phyloP scores from a whole-genome alignment of 805 yeast genomes.

The Cyberlindnera euphorbiae region DNA sequence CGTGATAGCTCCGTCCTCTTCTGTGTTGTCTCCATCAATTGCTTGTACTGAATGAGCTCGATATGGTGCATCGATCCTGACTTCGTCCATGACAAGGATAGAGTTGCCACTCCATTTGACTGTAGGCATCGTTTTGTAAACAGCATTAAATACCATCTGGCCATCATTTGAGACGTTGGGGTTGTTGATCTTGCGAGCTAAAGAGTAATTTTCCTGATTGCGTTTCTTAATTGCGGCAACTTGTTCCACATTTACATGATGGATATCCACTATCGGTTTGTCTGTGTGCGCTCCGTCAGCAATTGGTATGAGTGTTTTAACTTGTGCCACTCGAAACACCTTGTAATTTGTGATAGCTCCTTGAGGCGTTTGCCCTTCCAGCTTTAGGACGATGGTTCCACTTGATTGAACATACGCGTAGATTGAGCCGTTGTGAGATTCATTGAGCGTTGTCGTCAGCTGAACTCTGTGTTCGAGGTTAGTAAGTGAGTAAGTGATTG shows the following conservation, averaged over 20 bases:
- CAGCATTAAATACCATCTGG: constrained; percentile 39
- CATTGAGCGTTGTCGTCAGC: constrained; percentile 55
- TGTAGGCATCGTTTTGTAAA: constrained; percentile 40
- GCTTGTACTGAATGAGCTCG: constrained; percentile 24
- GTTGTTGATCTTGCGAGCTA: constrained; percentile 27
- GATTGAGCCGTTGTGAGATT: constrained; percentile 53
- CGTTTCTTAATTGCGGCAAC: constrained; percentile 15
- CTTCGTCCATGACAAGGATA: constrained; percentile 43
- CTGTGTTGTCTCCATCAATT: constrained; percentile 6
- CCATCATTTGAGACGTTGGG: constrained; percentile 37
- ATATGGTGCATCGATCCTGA: constrained; percentile 41
- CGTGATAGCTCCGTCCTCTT: constrained; percentile 28
- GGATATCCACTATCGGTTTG: constrained; percentile 15
- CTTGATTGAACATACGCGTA: constrained; percentile 52
- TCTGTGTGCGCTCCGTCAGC: constrained; percentile 4
- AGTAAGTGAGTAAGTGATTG: too few relatives aligned
- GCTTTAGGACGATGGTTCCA: constrained; percentile 30
- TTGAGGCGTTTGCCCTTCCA: constrained; percentile 5
- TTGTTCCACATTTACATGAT: too few relatives aligned
- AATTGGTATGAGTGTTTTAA: constrained; percentile 40
- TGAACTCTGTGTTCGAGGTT: too few relatives aligned
- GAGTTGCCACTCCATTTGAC: constrained; percentile 40
- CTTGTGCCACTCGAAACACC: constrained; percentile 51
- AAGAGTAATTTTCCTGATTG: constrained; percentile 22
- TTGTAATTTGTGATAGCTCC: constrained; percentile 33